Evolutionary conservation across 257 asterid genomes (phyloP).

Genomic region (Fraxinus cuspidata): DNA sequence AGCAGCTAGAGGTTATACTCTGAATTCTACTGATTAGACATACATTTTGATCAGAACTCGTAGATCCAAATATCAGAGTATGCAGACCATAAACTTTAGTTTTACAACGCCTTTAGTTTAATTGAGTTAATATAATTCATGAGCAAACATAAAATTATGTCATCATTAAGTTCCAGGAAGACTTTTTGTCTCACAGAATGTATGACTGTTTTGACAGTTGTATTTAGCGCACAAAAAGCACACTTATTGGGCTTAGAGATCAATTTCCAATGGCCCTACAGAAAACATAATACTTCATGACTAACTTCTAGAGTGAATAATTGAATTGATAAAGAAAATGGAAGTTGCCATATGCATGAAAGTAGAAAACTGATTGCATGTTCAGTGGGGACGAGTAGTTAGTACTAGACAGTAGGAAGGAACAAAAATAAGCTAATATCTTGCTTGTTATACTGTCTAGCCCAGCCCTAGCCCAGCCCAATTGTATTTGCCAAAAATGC

Average conservation of each 20-base stretch:
- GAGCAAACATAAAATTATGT: not conserved
- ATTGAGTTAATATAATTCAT: not conserved
- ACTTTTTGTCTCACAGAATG: not conserved
- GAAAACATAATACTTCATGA: too few species aligned
- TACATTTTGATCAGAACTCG: not conserved
- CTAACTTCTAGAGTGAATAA: not conserved
- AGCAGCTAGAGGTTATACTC: not conserved
- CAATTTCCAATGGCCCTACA: not conserved
- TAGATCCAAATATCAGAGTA: not conserved
- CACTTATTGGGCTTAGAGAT: not conserved
- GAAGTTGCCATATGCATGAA: not conserved
- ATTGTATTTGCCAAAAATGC: not conserved
- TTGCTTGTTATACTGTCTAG: not conserved
- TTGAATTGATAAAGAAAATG: not conserved
- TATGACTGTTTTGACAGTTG: not conserved
- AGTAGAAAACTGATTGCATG: not conserved
- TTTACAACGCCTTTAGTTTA: not conserved
- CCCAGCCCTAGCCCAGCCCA: not conserved
- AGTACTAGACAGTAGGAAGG: not conserved
- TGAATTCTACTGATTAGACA: slow-evolving; percentile 9
- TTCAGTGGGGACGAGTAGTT: not conserved
- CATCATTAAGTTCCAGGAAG: not conserved
- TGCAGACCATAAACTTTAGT: not conserved
- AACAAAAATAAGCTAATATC: not conserved
- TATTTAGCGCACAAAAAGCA: not conserved